Base-by-base conservation (phyloP, 176 grass and related monocot species). In the Pharus latifolius region DNA sequence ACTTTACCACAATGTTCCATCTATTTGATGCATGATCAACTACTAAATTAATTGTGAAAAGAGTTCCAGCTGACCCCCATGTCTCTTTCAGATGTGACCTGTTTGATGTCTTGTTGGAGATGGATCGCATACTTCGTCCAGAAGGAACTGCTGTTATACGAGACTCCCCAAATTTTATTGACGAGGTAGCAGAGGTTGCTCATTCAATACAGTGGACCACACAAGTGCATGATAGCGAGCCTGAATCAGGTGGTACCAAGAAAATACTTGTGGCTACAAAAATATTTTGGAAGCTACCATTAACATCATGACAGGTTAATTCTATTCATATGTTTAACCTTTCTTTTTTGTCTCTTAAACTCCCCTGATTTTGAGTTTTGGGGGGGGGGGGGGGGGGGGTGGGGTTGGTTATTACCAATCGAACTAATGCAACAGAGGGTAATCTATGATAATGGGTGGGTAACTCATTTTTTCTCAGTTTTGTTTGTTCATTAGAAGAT, bases 121-220 rank as follows among this genome's bases (percentile, higher is more conserved):
- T 99, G 95, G 95, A 99, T 79, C 87, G 90, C n/a, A 91, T 98
- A 48, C 29, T 94, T 28, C 84, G 90, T 24, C 95, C 90, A 71
- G 79, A 91, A 93, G 90, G 95, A 74, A 94, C 75, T 56, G 90
- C 76, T n/a, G 25, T 99, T 58, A 85, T 99, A 58, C 48, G 90
- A 20, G 90, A 88, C 19, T 70, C 72, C 53, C 40, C 67, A 37
- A 84, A 91, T 74, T 53, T 94, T n/a, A 88, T 99, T 2, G 48
- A 72, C 48, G 91, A 79, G 48, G 84, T 89, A 14, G 48, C 64
- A 33, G 79, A 76, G 60, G 70, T 99, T 56, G 89, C 87, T 45
- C 75, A 6, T 68, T 86, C 78, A 1, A 83, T 91, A 37, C 81
- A 79, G 77, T 99, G 95, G 95, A 86, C 46, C 14, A 62, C 58